phyloP scores from a whole-genome alignment of 331 rosid species.

The Rhamnella rubrinervis region DNA sequence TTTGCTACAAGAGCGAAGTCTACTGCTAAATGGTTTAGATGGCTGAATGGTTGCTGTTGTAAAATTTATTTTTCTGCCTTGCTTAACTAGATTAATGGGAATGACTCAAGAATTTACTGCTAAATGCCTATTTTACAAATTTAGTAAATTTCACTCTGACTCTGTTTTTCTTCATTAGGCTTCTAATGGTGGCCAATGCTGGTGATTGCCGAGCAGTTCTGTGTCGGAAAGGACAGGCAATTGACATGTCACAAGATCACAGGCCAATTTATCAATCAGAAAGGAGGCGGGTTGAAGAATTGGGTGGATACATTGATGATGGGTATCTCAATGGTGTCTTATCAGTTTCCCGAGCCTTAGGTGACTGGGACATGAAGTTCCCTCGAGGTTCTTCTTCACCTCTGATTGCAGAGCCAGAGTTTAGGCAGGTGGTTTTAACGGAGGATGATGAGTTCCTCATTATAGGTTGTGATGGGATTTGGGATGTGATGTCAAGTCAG shows the following conservation, averaged over 20 bases:
- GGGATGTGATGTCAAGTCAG: slow-evolving; percentile 96
- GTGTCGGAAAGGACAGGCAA: slow-evolving; percentile 81
- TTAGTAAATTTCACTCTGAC: slow-evolving; percentile 12
- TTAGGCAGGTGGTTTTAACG: slow-evolving; percentile 55
- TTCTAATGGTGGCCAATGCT: slow-evolving; percentile 88
- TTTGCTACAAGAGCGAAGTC: neutral
- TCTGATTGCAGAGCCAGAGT: slow-evolving; percentile 90
- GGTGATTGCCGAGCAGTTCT: slow-evolving; percentile 99
- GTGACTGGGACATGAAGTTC: slow-evolving; percentile 97
- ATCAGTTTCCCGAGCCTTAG: slow-evolving; percentile 85
- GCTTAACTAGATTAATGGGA: too few relatives aligned
- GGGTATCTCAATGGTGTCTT: slow-evolving; percentile 89
- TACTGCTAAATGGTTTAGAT: neutral
- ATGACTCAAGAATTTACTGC: neutral
- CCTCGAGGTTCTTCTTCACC: slow-evolving; percentile 80
- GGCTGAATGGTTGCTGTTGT: too few relatives aligned
- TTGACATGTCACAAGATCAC: slow-evolving; percentile 97
- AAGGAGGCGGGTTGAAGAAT: slow-evolving; percentile 65
- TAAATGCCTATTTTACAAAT: neutral
- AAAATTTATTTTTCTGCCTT: too few relatives aligned
- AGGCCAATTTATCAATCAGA: slow-evolving; percentile 70
- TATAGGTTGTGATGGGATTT: slow-evolving; percentile 97
- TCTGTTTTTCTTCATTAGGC: slow-evolving; percentile 42
- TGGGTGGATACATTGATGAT: slow-evolving; percentile 81
- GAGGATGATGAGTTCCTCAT: slow-evolving; percentile 96